Percentiles rank a stretch among this genome's conserved stretches.
phyloP scores from a whole-genome alignment of 2,329 filamentous ascomycete genomes.

The Tolypocladium endophyticum region DNA sequence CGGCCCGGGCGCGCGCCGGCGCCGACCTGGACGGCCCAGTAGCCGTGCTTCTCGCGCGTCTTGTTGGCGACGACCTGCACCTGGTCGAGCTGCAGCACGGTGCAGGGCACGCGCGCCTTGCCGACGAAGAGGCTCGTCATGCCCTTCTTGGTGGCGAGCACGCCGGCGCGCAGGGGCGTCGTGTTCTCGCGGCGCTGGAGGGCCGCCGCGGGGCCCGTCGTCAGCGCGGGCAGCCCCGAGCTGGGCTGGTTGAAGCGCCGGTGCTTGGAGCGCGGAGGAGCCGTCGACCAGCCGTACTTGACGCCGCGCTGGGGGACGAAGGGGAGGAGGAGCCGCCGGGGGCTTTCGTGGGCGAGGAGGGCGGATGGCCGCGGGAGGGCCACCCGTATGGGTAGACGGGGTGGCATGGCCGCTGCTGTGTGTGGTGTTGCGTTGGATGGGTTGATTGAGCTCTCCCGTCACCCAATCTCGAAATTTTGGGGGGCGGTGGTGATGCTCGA shows the following conservation, averaged over 20 bases:
- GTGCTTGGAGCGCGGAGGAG: conserved; percentile 39
- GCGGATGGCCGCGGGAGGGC: conserved; percentile 28
- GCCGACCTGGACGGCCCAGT: conserved; percentile 89
- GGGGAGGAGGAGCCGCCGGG: conserved; percentile 32
- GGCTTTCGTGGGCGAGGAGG: conserved; percentile 12
- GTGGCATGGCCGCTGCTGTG: conserved; percentile 27
- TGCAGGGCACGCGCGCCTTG: conserved; percentile 72
- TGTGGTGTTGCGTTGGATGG: conserved; percentile 3
- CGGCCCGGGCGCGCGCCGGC: conserved; percentile 60
- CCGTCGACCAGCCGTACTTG: conserved; percentile 52
- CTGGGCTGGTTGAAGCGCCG: conserved; percentile 50
- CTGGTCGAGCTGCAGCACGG: conserved; percentile 84
- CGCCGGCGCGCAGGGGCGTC: conserved; percentile 62
- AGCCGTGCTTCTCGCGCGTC: conserved; percentile 70
- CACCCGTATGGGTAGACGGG: conserved; percentile 32
- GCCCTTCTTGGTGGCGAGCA: conserved; percentile 83
- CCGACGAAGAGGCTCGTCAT: conserved; percentile 88
- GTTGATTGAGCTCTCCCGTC: neutral
- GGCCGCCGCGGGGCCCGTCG: conserved; percentile 49
- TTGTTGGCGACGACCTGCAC: conserved; percentile 86
- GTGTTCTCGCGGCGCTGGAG: conserved; percentile 47
- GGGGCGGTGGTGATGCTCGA: conserved; percentile 1
- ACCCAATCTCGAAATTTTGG: conserved; percentile 8
- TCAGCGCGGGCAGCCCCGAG: conserved; percentile 44
- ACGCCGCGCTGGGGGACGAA: conserved; percentile 37